phyloP scores from a whole-genome alignment of 768 basidiomycete genomes.

The Suillus plorans region DNA sequence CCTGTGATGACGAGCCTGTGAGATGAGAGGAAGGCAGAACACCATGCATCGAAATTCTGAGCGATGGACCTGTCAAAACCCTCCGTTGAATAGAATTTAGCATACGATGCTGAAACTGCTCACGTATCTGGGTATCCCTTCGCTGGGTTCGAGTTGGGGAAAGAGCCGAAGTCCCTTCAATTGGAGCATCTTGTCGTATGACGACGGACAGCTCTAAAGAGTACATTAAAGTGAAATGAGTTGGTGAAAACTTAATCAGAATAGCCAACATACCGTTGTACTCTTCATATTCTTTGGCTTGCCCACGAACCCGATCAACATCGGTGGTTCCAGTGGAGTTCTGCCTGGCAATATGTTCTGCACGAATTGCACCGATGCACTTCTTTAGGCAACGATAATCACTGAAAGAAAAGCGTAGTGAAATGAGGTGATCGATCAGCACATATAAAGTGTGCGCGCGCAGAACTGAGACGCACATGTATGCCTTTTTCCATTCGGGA shows the following conservation, averaged over 20 bases:
- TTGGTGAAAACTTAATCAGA: too few relatives aligned
- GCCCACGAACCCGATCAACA: slow-evolving; percentile 2
- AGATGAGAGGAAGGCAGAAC: slow-evolving; percentile 11
- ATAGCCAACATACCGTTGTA: background rate
- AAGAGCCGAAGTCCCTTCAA: background rate
- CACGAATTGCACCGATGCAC: slow-evolving; percentile 55
- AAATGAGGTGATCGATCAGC: slow-evolving; percentile 2
- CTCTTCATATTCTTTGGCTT: slow-evolving; percentile 5
- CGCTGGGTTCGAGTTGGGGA: background rate
- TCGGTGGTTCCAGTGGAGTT: slow-evolving; percentile 13
- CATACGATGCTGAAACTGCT: background rate
- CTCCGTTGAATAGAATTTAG: background rate
- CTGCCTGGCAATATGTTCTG: slow-evolving; percentile 25
- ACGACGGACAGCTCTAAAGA: background rate
- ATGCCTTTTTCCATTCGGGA: slow-evolving; percentile 53
- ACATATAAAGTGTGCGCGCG: background rate
- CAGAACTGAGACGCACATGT: slow-evolving; percentile 26
- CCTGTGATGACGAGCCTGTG: slow-evolving; percentile 7
- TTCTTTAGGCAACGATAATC: slow-evolving; percentile 75
- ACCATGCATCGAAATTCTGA: slow-evolving; percentile 11
- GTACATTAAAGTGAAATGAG: background rate
- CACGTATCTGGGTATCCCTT: slow-evolving; percentile 13
- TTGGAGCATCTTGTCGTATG: background rate
- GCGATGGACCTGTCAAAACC: slow-evolving; percentile 12
- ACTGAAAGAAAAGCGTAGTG: slow-evolving; percentile 35